A percentile compares a stretch with the other conserved stretches of the same genome.
Evolutionary conservation across 1,139 yeast genomes (phyloP).

Genomic region (Hyphopichia wangnamkhiaoensis): DNA sequence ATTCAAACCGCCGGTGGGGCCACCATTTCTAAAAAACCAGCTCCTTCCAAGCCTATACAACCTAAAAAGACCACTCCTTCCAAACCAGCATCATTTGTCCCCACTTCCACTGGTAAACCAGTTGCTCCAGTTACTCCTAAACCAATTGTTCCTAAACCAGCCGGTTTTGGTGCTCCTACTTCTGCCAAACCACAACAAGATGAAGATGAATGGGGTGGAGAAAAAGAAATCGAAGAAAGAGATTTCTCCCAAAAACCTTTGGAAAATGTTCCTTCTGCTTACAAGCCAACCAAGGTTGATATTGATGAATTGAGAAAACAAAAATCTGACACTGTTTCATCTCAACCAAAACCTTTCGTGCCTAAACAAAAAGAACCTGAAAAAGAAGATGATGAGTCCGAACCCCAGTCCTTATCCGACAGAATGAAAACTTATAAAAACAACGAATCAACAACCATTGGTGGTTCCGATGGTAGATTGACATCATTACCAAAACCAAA

Average conservation of each 20-base stretch:
- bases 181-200: slow-evolving; percentile 32
- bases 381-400: slow-evolving; percentile 25
- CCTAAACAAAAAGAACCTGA: slow-evolving; percentile 12
- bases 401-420: slow-evolving; percentile 44
- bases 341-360: slow-evolving; percentile 32
- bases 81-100: slow-evolving; percentile 32
- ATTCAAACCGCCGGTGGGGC: slow-evolving; percentile 40
- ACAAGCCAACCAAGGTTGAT: slow-evolving; percentile 61
- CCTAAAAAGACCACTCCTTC: slow-evolving; percentile 24
- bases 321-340: slow-evolving; percentile 49
- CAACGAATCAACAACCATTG: slow-evolving; percentile 16
- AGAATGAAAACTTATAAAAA: slow-evolving; percentile 37
- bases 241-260: slow-evolving; percentile 66
- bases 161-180: slow-evolving; percentile 8
- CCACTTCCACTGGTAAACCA: slow-evolving; percentile 45
- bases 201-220: slow-evolving; percentile 68
- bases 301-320: slow-evolving; percentile 46
- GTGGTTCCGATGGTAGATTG: slow-evolving; percentile 48
- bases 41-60: slow-evolving; percentile 18
- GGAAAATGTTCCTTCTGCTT: slow-evolving; percentile 62
- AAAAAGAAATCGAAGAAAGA: slow-evolving; percentile 67
- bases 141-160: slow-evolving; percentile 22
- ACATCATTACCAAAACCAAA: slow-evolving; percentile 70
- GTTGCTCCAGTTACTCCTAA: slow-evolving; percentile 26
- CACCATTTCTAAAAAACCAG: slow-evolving; percentile 17